Evolutionary conservation across 495 filamentous ascomycete species (phyloP).

Genomic region (Penicillium pancosmium): DNA sequence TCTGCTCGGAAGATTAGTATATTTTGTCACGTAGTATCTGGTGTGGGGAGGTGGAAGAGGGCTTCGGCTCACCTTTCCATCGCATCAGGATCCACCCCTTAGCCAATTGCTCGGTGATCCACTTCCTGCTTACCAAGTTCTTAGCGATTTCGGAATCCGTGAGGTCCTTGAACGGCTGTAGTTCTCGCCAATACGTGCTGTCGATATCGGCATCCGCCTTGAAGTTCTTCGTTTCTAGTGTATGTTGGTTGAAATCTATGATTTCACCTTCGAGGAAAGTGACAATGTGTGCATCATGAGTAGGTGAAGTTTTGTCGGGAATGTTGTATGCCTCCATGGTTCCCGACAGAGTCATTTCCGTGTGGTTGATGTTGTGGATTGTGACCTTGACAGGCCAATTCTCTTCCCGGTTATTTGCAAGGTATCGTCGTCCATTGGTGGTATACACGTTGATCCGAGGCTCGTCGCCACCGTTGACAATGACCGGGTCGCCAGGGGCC

Average conservation of each 20-base stretch:
- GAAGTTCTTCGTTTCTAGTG: constrained; percentile 69
- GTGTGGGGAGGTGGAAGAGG: neutral
- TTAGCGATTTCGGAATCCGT: constrained; percentile 60
- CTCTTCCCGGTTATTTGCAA: constrained; percentile 53
- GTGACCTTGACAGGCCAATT: constrained; percentile 75
- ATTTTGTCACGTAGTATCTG: neutral
- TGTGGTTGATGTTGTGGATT: constrained; percentile 67
- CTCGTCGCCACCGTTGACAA: constrained; percentile 43
- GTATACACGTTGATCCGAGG: constrained; percentile 38
- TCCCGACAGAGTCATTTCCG: constrained; percentile 65
- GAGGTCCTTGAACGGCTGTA: constrained; percentile 65
- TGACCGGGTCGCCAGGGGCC: constrained; percentile 36
- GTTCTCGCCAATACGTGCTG: constrained; percentile 70
- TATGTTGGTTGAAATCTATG: constrained; percentile 71
- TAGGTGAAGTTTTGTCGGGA: constrained; percentile 57
- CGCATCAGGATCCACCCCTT: constrained; percentile 73
- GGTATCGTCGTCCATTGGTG: constrained; percentile 39
- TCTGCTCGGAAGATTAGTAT: constrained; percentile 41
- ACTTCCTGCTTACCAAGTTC: constrained; percentile 59
- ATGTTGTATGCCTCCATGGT: constrained; percentile 82
- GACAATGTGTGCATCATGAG: constrained; percentile 63
- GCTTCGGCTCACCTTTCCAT: constrained; percentile 64
- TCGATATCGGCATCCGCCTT: constrained; percentile 61
- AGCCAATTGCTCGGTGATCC: constrained; percentile 54
- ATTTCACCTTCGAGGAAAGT: constrained; percentile 80